These are phyloP conservation scores for Samsoniella hepiali DNA, from an alignment of 2,329 filamentous ascomycete genomes.

Conservation along the genomic window DNA sequence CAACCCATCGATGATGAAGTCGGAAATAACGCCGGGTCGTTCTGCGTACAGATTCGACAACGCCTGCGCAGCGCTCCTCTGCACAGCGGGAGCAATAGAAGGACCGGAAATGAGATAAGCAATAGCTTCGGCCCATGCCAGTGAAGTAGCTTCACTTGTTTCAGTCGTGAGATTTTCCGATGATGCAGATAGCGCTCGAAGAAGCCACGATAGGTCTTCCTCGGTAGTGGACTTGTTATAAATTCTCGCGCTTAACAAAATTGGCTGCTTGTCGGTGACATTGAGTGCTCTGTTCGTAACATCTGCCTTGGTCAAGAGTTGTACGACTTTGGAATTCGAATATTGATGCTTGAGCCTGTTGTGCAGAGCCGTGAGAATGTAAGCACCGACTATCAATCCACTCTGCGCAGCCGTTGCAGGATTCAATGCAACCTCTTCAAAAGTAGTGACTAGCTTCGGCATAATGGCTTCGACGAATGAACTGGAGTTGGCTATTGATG, in stretches of 20 bases:
- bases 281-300: constrained; percentile 64
- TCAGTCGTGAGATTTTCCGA: constrained; percentile 52
- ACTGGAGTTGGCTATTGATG: constrained; percentile 45
- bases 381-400: constrained; percentile 76
- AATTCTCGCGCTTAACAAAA: constrained; percentile 78
- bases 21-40: constrained; percentile 55
- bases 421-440: constrained; percentile 76
- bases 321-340: constrained; percentile 47
- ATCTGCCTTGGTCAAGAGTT: constrained; percentile 54
- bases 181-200: constrained; percentile 64
- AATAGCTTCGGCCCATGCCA: constrained; percentile 79
- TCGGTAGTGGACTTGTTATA: constrained; percentile 74
- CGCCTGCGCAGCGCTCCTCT: constrained; percentile 58
- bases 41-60: constrained; percentile 64
- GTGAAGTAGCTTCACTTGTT: constrained; percentile 46
- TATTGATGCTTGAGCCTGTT: constrained; percentile 52
- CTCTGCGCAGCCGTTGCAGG: constrained; percentile 75
- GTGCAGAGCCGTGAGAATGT: constrained; percentile 66
- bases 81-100: constrained; percentile 57
- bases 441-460: constrained; percentile 62
- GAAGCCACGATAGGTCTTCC: constrained; percentile 76
- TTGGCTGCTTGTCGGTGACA: constrained; percentile 78
- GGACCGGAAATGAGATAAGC: constrained; percentile 73
- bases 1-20: constrained; percentile 66
- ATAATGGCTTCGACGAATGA: constrained; percentile 53